Base-by-base conservation (phyloP, 2,329 filamentous ascomycete genomes). In the Alternaria hordeiaustralica region DNA sequence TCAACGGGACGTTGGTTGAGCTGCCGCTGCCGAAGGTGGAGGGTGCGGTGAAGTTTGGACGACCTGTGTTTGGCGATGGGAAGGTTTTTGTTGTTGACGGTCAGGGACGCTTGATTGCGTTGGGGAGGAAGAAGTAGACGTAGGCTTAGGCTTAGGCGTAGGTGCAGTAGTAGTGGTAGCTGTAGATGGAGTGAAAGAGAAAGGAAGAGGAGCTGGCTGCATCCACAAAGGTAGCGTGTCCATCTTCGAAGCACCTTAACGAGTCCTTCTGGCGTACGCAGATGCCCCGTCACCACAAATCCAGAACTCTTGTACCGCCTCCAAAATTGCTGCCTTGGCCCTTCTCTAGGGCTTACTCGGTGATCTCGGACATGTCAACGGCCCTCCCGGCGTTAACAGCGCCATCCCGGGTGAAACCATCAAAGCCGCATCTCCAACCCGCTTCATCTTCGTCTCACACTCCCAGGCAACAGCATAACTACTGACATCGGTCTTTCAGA, bases 1-100 rank as follows among this genome's bases (percentile, higher is more conserved):
- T 76, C 21, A 77, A 81, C 65, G 79, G 79, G 1, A 67, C 75
- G 3, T 68, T 82, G 36, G 68, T 72, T 13, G 69, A 77, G 25
- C 79, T 83, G 63, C 66, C 70, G 6, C 47, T 82, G 4, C 79
- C 81, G 3, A 75, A 75, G 15, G 77, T 80, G 2, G 78, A 79
- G 13, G 79, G 81, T 6, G 66, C 79, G 15, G 79, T 79, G 47
- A 82, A 82, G 60, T 84, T 79, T 60, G 76, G 74, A 57, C 76
- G 78, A 50, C 81, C 76, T 41, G 78, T 74, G 61, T 85, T 81
- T 76, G 82, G 74, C 69, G 80, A 78, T 63, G 65, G 69, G 6
- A 67, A 60, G 58, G 67, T 74, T n/a, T 74, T 72, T 65, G 54
- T 74, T 25, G 51, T 74, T 49, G 71, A 73, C 54, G 64, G 66